Evolutionary conservation across 1,284 basidiomycete species (phyloP).

Genomic region (Ceratobasidium sp.): DNA sequence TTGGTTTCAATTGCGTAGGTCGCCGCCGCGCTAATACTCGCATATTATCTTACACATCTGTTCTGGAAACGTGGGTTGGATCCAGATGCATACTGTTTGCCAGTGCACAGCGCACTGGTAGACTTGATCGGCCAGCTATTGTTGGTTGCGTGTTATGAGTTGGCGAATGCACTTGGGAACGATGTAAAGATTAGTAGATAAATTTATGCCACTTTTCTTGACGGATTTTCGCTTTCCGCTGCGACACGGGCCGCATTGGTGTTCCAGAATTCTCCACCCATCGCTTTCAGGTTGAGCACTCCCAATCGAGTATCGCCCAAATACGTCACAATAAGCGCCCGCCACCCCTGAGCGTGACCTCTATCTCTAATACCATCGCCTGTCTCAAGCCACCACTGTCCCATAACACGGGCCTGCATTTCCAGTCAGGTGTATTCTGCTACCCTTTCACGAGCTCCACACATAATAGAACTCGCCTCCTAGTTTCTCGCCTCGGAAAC

Average conservation of each 20-base stretch:
- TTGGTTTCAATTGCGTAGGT: slow-evolving; percentile 57
- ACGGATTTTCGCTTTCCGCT: too few species aligned
- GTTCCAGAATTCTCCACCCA: not conserved
- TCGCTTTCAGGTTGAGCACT: not conserved
- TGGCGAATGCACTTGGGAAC: slow-evolving; percentile 51
- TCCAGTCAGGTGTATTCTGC: too few species aligned
- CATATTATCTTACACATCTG: slow-evolving; percentile 72
- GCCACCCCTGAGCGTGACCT: slow-evolving; percentile 26
- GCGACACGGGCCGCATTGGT: too few species aligned
- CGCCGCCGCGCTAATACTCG: slow-evolving; percentile 69
- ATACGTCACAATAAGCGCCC: slow-evolving; percentile 23
- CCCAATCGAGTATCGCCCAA: slow-evolving; percentile 5
- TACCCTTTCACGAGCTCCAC: too few species aligned
- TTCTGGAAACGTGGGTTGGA: slow-evolving; percentile 86
- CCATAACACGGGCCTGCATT: not conserved
- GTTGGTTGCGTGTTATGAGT: slow-evolving; percentile 75
- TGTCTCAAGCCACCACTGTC: slow-evolving; percentile 21
- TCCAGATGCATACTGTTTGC: slow-evolving; percentile 93
- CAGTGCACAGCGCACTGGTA: slow-evolving; percentile 87
- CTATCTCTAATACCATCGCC: slow-evolving; percentile 15
- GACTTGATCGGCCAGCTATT: slow-evolving; percentile 91
- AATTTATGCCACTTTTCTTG: not conserved
- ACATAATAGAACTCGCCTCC: not conserved
- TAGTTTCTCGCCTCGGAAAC: not conserved
- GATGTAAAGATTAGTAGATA: slow-evolving; percentile 28